Conservation (phyloP, 2,329 filamentous ascomycete genomes). For the Raffaelea arxii region DNA sequence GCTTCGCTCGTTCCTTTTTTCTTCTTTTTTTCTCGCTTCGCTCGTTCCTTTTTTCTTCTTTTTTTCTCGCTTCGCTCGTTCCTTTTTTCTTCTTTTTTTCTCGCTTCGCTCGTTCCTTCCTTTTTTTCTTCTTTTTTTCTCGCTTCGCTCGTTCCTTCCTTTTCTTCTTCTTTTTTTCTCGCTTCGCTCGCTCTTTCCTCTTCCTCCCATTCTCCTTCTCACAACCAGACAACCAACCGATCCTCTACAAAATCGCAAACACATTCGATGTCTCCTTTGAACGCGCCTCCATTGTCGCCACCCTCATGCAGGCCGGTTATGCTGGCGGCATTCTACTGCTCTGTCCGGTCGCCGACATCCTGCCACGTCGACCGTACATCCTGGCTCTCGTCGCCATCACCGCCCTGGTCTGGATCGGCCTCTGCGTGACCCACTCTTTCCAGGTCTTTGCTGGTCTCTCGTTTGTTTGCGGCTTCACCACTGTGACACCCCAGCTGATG, state of each 20-base stretch:
- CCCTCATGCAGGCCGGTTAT: conserved; percentile 71
- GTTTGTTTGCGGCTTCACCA: conserved; percentile 66
- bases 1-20: not conserved
- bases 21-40: not conserved
- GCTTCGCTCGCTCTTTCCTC: not conserved
- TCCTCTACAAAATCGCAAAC: conserved; percentile 63
- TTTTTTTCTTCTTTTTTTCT: conserved; percentile 48
- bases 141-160: no score
- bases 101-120: not conserved
- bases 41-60: not conserved
- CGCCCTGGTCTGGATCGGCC: conserved; percentile 58
- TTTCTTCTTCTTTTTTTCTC: not conserved
- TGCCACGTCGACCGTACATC: conserved; percentile 61
- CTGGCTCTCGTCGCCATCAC: conserved; percentile 58
- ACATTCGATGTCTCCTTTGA: conserved; percentile 65
- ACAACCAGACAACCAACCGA: conserved; percentile 54
- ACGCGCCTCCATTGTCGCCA: conserved; percentile 57
- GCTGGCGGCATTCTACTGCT: conserved; percentile 63
- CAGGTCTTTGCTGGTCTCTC: conserved; percentile 57
- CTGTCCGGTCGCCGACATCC: conserved; percentile 63
- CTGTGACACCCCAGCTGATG: conserved; percentile 72
- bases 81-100: not conserved
- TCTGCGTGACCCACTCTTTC: conserved; percentile 60
- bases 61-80: not conserved
- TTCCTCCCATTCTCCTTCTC: not conserved